These are phyloP conservation scores for Aspergillus affinis DNA, from an alignment of 495 filamentous ascomycete species.

Conservation along the genomic window DNA sequence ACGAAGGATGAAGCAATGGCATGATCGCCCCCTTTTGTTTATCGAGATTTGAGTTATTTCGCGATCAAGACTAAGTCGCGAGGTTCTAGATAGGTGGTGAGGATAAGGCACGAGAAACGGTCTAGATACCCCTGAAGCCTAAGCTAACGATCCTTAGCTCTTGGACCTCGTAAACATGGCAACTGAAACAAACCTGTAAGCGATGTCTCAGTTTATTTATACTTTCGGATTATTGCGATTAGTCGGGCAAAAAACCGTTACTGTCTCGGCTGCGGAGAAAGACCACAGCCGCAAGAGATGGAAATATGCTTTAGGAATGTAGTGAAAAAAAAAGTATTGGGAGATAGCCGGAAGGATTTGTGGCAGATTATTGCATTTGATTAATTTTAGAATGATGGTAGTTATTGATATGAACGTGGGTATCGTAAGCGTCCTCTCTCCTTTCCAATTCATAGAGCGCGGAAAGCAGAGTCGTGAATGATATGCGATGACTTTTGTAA, in stretches of 20 bases:
- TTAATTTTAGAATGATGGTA: background rate
- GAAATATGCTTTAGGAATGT: background rate
- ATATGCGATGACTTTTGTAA: background rate
- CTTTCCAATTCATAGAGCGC: background rate
- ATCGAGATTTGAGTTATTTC: background rate
- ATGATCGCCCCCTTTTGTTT: background rate
- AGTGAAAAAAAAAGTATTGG: no score
- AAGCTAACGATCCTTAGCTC: background rate
- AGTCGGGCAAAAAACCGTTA: background rate
- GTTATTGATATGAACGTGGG: background rate
- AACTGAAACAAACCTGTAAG: background rate
- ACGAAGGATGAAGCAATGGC: no score
- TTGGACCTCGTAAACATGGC: background rate
- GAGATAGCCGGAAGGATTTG: background rate
- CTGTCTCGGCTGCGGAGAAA: background rate
- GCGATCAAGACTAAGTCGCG: background rate
- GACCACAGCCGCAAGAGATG: background rate
- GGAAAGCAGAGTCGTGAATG: background rate
- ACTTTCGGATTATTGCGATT: background rate
- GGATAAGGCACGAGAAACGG: background rate
- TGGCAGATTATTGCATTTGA: background rate
- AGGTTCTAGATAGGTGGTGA: background rate
- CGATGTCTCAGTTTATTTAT: background rate
- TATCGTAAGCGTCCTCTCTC: background rate
- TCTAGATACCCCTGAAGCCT: no score